Base-by-base conservation (phyloP, 2,329 filamentous ascomycete species). In the Monascus ruber region DNA sequence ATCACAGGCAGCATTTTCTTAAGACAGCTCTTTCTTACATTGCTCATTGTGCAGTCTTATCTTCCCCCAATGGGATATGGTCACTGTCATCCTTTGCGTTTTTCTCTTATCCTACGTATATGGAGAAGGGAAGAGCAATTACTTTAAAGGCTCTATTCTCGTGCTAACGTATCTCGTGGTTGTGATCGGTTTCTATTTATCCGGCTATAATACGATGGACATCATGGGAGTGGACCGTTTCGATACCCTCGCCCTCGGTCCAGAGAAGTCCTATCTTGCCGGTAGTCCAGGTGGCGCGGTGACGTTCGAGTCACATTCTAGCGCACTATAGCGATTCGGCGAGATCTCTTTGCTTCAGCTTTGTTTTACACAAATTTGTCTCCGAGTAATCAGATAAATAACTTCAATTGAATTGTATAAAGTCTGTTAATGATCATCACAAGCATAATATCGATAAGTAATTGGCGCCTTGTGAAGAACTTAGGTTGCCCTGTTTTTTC, bases 61-160 rank as follows among this genome's bases (percentile, higher is more conserved):
- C 34, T 96, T 98, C 68, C 91, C 91, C 1, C 91, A 98, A 62
- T 98, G 89, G 89, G 91, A 98, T 60, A 93, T 98, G 85, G 81
- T 96, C 8, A 94, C 85, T 0, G 86, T 96, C 10, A 94, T 96
- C 43, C 60, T 98, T 10, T 95, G 89, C 54, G 87, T 98, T 11
- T 94, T 98, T 68, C 69, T 98, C 41, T 77, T 98, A 48, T 94
- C 87, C 54, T 94, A 96, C 70, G 89, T 98, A 71, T 94, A 96
- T 53, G 85, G 89, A 37, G 91, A 98, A 66, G 91, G 91, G 32
- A 98, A 98, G 77, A 96, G 88, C 70, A 98, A 98, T 64, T 98
- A 98, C 65, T 98, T 98, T 77, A 98, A 98, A 69, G 91, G 91
- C 37, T 94, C 85, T 48, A 95, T 96, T 51, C 72, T 98, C 38